These are phyloP conservation scores for Cardamine resedifolia DNA, from an alignment of 345 rosid species.

Conservation along the genomic window DNA sequence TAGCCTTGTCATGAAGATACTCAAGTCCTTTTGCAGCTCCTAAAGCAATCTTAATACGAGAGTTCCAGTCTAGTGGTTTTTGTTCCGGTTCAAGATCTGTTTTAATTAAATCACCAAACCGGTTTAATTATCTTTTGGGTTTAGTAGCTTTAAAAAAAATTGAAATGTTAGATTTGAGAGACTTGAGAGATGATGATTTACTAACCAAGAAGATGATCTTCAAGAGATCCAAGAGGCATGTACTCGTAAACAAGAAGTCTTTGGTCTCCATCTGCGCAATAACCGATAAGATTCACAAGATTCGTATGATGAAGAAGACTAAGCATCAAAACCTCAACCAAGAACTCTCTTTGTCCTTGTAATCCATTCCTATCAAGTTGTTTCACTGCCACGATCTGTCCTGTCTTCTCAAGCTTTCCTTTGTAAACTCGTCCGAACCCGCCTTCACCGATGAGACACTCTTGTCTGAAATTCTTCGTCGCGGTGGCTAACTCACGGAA, in stretches of 20 bases:
- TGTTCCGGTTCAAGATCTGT: conserved; percentile 56
- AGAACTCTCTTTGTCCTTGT: conserved; percentile 87
- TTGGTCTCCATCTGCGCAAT: conserved; percentile 91
- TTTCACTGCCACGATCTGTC: conserved; percentile 91
- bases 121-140: background rate
- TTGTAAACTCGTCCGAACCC: conserved; percentile 91
- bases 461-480: conserved; percentile 73
- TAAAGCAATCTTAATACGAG: conserved; percentile 75
- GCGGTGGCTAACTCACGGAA: conserved; percentile 84
- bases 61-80: conserved; percentile 63
- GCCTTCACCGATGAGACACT: conserved; percentile 81
- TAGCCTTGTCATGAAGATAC: conserved; percentile 69
- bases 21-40: conserved; percentile 83
- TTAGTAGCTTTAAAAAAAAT: background rate
- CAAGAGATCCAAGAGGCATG: conserved; percentile 85
- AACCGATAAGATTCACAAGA: conserved; percentile 87
- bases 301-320: conserved; percentile 86
- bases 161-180: background rate
- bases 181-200: conserved; percentile 23
- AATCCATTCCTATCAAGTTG: conserved; percentile 89
- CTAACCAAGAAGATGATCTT: conserved; percentile 86
- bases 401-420: conserved; percentile 61
- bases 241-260: conserved; percentile 90
- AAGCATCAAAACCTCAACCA: conserved; percentile 89
- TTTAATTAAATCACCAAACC: background rate